Evolutionary conservation across 176 grass and related monocot genomes (phyloP).

Genomic region (Aegilops bicornis): DNA sequence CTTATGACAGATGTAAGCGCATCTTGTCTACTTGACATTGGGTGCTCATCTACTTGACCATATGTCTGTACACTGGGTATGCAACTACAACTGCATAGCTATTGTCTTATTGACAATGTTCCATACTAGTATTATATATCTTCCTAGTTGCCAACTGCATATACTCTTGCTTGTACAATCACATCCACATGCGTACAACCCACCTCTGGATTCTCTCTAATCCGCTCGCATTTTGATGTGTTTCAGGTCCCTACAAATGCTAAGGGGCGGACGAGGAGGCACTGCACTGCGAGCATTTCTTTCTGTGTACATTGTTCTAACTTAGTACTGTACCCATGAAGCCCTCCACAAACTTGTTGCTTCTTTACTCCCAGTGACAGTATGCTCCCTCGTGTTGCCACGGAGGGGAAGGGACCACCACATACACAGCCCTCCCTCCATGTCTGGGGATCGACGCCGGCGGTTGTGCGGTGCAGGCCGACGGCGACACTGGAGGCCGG

Average conservation of each 20-base stretch:
- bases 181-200: slow-evolving; percentile 46
- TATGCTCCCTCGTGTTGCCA: not conserved
- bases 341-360: slow-evolving; percentile 17
- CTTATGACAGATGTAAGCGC: not conserved
- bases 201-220: slow-evolving; percentile 51
- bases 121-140: slow-evolving; percentile 21
- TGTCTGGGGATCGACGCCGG: slow-evolving; percentile 28
- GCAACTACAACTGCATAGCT: not conserved
- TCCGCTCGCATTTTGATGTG: slow-evolving; percentile 42
- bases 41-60: not conserved
- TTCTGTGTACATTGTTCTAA: slow-evolving; percentile 38
- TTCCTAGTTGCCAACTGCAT: slow-evolving; percentile 27
- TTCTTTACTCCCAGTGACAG: slow-evolving; percentile 25
- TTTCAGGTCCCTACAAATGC: slow-evolving; percentile 41
- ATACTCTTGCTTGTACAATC: slow-evolving; percentile 45
- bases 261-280: not conserved
- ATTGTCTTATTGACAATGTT: not conserved
- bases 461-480: slow-evolving; percentile 17
- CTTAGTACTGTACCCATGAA: slow-evolving; percentile 20
- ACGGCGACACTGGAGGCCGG: slow-evolving; percentile 4
- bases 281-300: slow-evolving; percentile 21
- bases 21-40: not conserved
- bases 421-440: not conserved
- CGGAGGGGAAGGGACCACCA: not conserved
- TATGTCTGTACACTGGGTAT: not conserved